Evolutionary conservation across 2,329 filamentous ascomycete genomes (phyloP), one percentile per base, ranked within the genome.

Genomic region (Dactylellina haptotyla): DNA sequence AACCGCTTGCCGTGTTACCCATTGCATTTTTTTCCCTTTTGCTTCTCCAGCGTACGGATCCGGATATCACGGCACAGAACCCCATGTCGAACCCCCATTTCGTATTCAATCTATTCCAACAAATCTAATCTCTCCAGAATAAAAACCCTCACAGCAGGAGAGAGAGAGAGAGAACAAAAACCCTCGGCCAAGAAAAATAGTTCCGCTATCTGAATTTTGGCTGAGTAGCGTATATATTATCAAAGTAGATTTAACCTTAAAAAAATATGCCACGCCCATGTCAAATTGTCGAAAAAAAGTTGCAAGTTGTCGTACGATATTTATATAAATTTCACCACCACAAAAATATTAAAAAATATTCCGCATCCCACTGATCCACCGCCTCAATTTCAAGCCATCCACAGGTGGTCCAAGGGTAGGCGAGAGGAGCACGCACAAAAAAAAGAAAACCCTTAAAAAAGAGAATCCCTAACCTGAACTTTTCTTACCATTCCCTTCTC

Each of bases 41-140:
- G 5, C 23, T 32, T 28, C 25, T 6, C 32, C 32, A 6, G 14
- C 32, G 32, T 6, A 34, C 6, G 32, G n/a, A n/a, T 5, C 56
- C 56, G 56, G 56, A 34, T 59, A 59, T 59, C 39, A 48, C 56
- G 56, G 56, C 56, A 59, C 34, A 43, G 34, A 30, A 56, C 32
- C 14, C 50, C 16, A 59, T 28, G 41, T 62, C 45, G 18, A 20
- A 10, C 18, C n/a, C 32, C 32, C 32, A 34, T 34, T 14, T 34
- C 14, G 6, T 14, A 34, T 6, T 34, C 32, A 34, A 14, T 14
- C 32, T 14, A 6, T 34, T 34, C 32, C n/a, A n/a, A n/a, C n/a
- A n/a, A n/a, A n/a, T n/a, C n/a, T 41, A n/a, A 41, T 41, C 37
- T 34, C 5, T 5, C 14, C 18, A 14, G 37, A 41, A 16, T 23